Evolutionary conservation across 2,329 filamentous ascomycete genomes (phyloP).

Genomic region (Colletotrichum sp.): DNA sequence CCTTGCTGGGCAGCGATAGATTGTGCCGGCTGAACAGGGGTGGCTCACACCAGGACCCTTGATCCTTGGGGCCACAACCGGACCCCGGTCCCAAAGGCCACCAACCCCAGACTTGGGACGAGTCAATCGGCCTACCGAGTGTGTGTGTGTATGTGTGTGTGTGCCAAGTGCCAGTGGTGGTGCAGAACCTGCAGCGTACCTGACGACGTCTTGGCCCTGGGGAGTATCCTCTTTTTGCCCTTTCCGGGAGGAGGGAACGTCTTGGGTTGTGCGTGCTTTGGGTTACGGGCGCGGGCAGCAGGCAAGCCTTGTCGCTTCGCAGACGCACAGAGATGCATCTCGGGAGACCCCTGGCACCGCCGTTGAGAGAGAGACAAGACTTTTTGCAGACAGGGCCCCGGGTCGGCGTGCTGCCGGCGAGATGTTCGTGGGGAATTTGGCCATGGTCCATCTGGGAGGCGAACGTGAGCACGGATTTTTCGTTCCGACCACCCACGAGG

Average conservation of each 20-base stretch:
- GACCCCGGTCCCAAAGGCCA: not conserved
- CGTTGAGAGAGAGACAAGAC: not conserved
- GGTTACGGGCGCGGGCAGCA: not conserved
- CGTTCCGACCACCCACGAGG: not conserved
- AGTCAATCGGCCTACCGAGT: not conserved
- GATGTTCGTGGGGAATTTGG: not conserved
- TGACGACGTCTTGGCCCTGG: not conserved
- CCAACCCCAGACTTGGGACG: not conserved
- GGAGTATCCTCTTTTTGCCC: not conserved
- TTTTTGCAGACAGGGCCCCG: not conserved
- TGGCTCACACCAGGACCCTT: not conserved
- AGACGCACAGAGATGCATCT: not conserved
- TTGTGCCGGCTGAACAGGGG: not conserved
- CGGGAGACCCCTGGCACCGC: not conserved
- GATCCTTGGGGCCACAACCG: not conserved
- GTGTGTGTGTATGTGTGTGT: not conserved
- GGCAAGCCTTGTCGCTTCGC: not conserved
- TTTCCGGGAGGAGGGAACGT: not conserved
- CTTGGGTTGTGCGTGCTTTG: not conserved
- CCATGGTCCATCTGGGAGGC: not conserved
- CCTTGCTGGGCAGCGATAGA: slow-evolving; percentile 1
- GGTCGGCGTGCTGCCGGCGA: slow-evolving; percentile 9
- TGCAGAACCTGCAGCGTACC: not conserved
- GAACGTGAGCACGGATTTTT: not conserved
- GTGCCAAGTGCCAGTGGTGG: not conserved